Conservation (phyloP, 2,329 filamentous ascomycete species). For the Proliferodiscus dingleyae region DNA sequence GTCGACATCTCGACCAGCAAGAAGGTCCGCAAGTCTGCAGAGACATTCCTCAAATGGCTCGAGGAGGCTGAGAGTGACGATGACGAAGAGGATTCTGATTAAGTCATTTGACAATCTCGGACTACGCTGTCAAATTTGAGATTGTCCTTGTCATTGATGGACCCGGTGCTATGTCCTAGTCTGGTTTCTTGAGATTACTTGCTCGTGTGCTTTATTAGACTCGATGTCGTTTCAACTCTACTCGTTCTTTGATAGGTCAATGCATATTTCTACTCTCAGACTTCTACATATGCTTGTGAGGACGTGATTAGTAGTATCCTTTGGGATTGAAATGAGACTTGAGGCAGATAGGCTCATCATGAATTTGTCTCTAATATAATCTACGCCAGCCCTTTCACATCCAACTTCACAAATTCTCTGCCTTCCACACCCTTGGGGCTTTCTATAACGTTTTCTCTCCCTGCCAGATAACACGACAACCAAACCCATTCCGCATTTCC, state of each 20-base stretch:
- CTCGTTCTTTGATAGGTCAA: not conserved
- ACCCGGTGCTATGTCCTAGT: not conserved
- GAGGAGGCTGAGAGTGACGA: constrained; percentile 75
- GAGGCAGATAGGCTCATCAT: not conserved
- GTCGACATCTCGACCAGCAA: constrained; percentile 83
- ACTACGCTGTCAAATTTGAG: constrained; percentile 33
- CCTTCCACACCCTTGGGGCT: constrained; percentile 41
- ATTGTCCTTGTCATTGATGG: constrained; percentile 1
- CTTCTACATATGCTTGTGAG: not conserved
- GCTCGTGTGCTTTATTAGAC: constrained; percentile 1
- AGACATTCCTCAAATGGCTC: constrained; percentile 93
- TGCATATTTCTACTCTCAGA: not conserved
- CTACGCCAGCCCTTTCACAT: not conserved
- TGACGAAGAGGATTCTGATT: constrained; percentile 54
- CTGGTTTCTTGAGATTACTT: constrained; percentile 6
- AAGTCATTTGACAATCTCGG: not conserved
- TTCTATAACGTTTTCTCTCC: constrained; percentile 28
- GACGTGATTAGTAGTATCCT: too few relatives aligned
- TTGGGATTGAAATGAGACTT: too few relatives aligned
- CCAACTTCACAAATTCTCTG: constrained; percentile 29
- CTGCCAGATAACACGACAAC: constrained; percentile 44
- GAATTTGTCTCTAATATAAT: not conserved
- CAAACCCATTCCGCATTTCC: constrained; percentile 75
- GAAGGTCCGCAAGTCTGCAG: constrained; percentile 91
- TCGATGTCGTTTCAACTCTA: constrained; percentile 4